These are phyloP conservation scores for Xylaria arbuscula DNA, from an alignment of 2,329 filamentous ascomycete species.

Conservation along the genomic window DNA sequence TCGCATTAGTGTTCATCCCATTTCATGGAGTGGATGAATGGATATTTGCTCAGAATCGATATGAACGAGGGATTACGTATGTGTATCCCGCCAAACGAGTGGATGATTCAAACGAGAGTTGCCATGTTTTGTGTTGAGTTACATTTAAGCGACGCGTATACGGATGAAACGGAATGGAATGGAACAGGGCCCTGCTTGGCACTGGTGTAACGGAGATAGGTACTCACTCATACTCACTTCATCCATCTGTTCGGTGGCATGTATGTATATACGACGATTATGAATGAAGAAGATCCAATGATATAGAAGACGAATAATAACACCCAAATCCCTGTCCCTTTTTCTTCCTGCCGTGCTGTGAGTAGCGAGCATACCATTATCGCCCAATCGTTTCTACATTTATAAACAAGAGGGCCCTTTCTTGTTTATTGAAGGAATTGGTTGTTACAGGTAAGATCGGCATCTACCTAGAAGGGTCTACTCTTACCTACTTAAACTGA, in stretches of 20 bases:
- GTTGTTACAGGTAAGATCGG: too few relatives aligned
- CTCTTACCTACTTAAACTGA: too few relatives aligned
- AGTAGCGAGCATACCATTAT: not conserved
- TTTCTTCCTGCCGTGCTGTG: not conserved
- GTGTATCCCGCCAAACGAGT: not conserved
- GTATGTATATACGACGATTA: slow-evolving; percentile 7
- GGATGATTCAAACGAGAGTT: not conserved
- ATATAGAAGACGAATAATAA: slow-evolving; percentile 10
- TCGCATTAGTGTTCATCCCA: not conserved
- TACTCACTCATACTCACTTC: not conserved
- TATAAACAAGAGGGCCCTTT: too few relatives aligned
- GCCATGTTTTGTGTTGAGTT: not conserved
- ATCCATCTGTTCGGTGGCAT: not conserved
- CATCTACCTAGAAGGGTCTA: too few relatives aligned
- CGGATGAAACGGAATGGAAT: not conserved
- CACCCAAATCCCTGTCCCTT: not conserved
- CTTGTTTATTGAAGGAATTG: too few relatives aligned
- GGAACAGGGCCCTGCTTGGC: not conserved
- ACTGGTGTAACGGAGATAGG: not conserved
- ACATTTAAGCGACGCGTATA: not conserved
- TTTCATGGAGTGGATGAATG: too few relatives aligned
- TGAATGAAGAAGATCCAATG: not conserved
- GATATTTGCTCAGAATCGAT: not conserved
- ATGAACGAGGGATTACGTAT: not conserved
- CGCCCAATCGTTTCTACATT: too few relatives aligned